Base-by-base conservation (phyloP, 352 stramenopile genomes). In the Phytophthora idaei region DNA sequence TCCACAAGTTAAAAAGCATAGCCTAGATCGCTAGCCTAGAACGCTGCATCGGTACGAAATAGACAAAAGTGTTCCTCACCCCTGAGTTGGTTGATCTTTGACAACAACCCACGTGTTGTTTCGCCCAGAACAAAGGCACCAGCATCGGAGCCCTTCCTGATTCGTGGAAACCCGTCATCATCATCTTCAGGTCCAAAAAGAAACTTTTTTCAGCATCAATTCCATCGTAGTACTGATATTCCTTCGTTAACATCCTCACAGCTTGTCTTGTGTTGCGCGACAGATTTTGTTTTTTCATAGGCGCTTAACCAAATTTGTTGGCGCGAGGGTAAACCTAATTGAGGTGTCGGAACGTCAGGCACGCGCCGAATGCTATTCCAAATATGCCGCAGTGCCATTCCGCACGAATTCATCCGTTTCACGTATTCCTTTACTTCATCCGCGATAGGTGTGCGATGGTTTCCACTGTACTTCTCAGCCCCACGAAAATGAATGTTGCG, bases 1-100 rank as follows among this genome's bases (percentile, higher is more conserved):
- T 41, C 58, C 58, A 47, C 57, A 64, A 11, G 47, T 51, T 10
- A 64, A 21, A 9, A 57, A 37, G 57, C 47, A n/a, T 64, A 65
- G 5, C 49, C 57, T 1, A 59, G 17, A 37, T 52, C 46, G 7
- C 46, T 52, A 9, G 39, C 10, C 14, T 52, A 27, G 28, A 52
- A 52, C 0, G 28, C 54, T 4, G 49, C 58, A 17, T 65, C 21
- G 34, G 58, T 59, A 9, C 54, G 57, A 44, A 65, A 65, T 4
- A 58, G 12, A 4, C 21, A 11, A 7, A 65, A 58, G 5, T 59
- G 37, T 1, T 54, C 39, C 2, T 53, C n/a, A 3, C 17, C 5
- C 4, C 29, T 39, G 7, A 65, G 15, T 21, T 65, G 58, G 4
- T 54, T 47, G 1, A 48, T 21, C 11, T 59, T 65, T 7, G 5